Evolutionary conservation across 768 basidiomycete genomes (phyloP), one percentile per base, ranked within the genome.

Genomic region (Rhodotorula toruloides): DNA sequence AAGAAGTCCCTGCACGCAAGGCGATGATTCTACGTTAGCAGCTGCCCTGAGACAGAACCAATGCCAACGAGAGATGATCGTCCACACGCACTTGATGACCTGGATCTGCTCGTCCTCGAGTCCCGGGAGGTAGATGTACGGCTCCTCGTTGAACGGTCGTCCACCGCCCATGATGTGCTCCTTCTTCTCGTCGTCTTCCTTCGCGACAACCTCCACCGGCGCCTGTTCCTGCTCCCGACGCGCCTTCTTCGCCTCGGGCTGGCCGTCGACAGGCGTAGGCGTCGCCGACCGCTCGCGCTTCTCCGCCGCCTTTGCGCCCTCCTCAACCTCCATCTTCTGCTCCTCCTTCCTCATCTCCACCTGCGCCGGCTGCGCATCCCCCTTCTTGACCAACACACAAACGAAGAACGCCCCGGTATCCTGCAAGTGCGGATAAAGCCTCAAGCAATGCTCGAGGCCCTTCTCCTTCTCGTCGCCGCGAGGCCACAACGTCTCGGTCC

Each of bases 401-500:
- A 99, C 86, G 75, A 96, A 99, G 79, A 99, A 99, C 0, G 92
- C 96, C 5, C 96, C 96, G 0, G 92, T 90, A 74, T 99, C 89
- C 77, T 98, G 96, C 14, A 96, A 79, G 76, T 98, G 93, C 4
- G 96, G 93, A 75, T 94, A 89, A 68, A 98, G 84, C 44, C 96
- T 84, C 77, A 97, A 79, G 72, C 92, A 90, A 70, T 86, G 83
- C 13, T 86, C 81, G 32, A 98, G 79, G 57, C 86, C 80, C 37
- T 90, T 77, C 32, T 79, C 77, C 34, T 81, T 81, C 3, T 80
- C 84, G 68, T 90, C 86, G 5, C 77, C 79, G 1, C 87, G 79
- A 0, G 94, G 90, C 88, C 90, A 98, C 67, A 90, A 85, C 0
- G 88, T 85, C 71, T 81, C 58, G 5, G 73, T 50, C 59, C 78